A percentile compares a stretch with the other conserved stretches of the same genome.
Evolutionary conservation across 2,329 filamentous ascomycete species (phyloP).

Genomic region (Xylaria sp.): DNA sequence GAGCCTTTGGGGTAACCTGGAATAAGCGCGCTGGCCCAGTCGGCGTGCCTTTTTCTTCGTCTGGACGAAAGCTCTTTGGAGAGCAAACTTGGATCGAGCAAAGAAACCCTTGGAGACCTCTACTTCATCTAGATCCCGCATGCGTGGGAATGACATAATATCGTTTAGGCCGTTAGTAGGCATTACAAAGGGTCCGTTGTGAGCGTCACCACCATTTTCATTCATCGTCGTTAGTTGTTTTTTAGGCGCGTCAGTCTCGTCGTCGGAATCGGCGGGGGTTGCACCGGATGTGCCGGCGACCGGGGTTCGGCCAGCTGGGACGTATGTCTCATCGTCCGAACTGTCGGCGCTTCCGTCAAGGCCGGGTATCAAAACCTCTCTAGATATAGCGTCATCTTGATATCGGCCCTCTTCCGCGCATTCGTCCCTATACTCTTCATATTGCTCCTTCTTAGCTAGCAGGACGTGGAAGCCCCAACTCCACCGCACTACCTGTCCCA

Average conservation of each 20-base stretch:
- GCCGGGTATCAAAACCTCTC: constrained; percentile 59
- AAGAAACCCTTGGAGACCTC: constrained; percentile 57
- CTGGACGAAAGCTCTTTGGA: constrained; percentile 44
- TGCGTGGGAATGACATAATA: constrained; percentile 72
- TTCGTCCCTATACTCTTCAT: constrained; percentile 70
- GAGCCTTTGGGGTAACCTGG: constrained; percentile 27
- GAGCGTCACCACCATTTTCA: constrained; percentile 40
- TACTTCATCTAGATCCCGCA: constrained; percentile 58
- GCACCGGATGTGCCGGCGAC: constrained; percentile 61
- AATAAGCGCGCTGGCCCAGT: constrained; percentile 26
- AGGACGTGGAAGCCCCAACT: constrained; percentile 98
- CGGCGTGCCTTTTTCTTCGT: constrained; percentile 14
- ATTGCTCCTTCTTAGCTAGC: constrained; percentile 83
- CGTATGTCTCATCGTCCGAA: constrained; percentile 61
- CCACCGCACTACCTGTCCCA: constrained; percentile 95
- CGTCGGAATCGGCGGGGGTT: constrained; percentile 62
- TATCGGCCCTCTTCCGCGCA: constrained; percentile 69
- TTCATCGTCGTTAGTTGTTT: constrained; percentile 51
- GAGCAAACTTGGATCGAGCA: constrained; percentile 51
- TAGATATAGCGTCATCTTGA: constrained; percentile 58
- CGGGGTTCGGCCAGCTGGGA: constrained; percentile 67
- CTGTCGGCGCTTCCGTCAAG: constrained; percentile 54
- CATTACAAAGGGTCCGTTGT: constrained; percentile 48
- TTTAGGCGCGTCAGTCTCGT: constrained; percentile 52
- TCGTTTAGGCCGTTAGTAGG: constrained; percentile 59